Conservation (phyloP, 78 protist species). For the Dictyostelium intermedium region DNA sequence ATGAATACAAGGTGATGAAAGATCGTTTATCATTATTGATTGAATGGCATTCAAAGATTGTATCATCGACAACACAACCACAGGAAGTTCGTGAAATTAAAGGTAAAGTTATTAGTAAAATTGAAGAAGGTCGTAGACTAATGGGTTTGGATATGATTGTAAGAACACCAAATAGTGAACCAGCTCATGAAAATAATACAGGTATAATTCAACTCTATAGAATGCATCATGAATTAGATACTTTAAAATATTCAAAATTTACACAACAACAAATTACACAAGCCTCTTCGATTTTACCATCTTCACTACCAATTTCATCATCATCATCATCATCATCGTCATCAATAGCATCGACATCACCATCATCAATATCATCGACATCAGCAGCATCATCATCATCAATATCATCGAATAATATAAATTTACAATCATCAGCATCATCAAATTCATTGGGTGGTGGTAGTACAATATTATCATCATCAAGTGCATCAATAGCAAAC, state of each 20-base stretch:
- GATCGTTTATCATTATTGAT: slow-evolving; percentile 45
- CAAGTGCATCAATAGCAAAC: neutral
- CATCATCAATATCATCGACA: neutral
- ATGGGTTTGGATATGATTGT: slow-evolving; percentile 78
- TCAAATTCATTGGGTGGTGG: neutral
- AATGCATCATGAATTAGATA: slow-evolving; percentile 74
- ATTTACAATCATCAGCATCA: neutral
- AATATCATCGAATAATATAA: neutral
- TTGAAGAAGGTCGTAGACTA: slow-evolving; percentile 65
- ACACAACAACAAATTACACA: neutral
- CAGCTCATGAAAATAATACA: slow-evolving; percentile 68
- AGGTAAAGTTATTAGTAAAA: slow-evolving; percentile 60
- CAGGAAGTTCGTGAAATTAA: slow-evolving; percentile 61
- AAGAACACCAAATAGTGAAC: slow-evolving; percentile 70
- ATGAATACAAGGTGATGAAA: slow-evolving; percentile 51
- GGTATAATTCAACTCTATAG: slow-evolving; percentile 62
- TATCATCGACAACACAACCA: slow-evolving; percentile 7
- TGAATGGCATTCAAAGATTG: slow-evolving; percentile 76
- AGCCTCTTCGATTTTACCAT: neutral
- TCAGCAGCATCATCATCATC: neutral
- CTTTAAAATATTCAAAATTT: slow-evolving; percentile 22
- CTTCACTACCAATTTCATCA: neutral
- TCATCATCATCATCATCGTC: neutral
- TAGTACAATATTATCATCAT: neutral
- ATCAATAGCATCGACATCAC: neutral